phyloP scores from a whole-genome alignment of 2,329 filamentous ascomycete species.

The Laburnicola sp. region DNA sequence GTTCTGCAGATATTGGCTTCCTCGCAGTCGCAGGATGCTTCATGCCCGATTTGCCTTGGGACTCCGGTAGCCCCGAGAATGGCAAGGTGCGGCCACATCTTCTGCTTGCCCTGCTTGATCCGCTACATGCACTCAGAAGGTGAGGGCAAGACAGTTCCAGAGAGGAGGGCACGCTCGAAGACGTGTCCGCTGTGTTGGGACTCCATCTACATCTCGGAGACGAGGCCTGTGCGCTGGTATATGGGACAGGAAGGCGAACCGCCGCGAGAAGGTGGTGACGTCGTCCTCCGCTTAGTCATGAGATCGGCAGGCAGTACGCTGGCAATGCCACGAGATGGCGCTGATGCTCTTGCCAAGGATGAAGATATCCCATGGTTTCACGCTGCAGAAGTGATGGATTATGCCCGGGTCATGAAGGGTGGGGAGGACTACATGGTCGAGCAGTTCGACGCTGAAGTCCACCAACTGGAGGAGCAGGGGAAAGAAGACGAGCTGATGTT shows the following conservation, averaged over 20 bases:
- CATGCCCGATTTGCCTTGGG: slow-evolving; percentile 92
- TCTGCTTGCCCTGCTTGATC: slow-evolving; percentile 89
- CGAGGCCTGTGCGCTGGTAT: slow-evolving; percentile 87
- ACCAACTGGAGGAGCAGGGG: slow-evolving; percentile 73
- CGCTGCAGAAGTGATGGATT: slow-evolving; percentile 90
- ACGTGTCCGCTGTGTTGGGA: slow-evolving; percentile 98
- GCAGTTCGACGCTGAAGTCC: slow-evolving; percentile 79
- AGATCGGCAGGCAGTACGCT: slow-evolving; percentile 79
- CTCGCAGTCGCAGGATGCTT: slow-evolving; percentile 80
- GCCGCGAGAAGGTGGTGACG: slow-evolving; percentile 82
- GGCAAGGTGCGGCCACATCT: slow-evolving; percentile 97
- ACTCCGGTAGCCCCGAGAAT: slow-evolving; percentile 92
- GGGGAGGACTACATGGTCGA: slow-evolving; percentile 82
- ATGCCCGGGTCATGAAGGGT: slow-evolving; percentile 93
- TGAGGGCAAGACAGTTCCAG: slow-evolving; percentile 58
- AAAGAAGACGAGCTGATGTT: slow-evolving; percentile 90
- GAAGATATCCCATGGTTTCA: slow-evolving; percentile 94
- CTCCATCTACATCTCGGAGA: slow-evolving; percentile 87
- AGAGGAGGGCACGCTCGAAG: slow-evolving; percentile 79
- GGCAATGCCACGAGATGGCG: slow-evolving; percentile 81
- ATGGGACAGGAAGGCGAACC: slow-evolving; percentile 81
- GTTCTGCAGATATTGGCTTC: slow-evolving; percentile 92
- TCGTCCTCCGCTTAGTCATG: slow-evolving; percentile 84
- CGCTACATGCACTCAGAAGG: slow-evolving; percentile 91
- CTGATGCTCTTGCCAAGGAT: slow-evolving; percentile 67